Evolutionary conservation across 1,139 yeast genomes (phyloP).

Genomic region (Arxiozyma telluris): DNA sequence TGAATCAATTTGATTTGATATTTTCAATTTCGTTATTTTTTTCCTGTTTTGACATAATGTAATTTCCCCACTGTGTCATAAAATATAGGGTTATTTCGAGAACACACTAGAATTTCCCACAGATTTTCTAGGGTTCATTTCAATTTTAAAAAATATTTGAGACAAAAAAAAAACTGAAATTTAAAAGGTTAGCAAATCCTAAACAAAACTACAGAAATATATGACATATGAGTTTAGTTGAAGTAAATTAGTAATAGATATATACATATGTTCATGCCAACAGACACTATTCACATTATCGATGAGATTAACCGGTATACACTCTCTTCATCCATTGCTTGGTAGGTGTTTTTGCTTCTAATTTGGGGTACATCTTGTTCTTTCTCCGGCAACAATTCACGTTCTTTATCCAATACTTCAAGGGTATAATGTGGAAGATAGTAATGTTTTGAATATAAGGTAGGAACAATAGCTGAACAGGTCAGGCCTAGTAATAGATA

Average conservation of each 20-base stretch:
- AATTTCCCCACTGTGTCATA: too few relatives aligned
- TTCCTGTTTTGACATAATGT: too few relatives aligned
- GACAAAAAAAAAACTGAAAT: too few relatives aligned
- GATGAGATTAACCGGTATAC: constrained; percentile 23
- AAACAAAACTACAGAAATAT: not conserved
- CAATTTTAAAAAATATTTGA: too few relatives aligned
- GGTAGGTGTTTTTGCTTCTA: not conserved
- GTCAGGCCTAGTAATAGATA: constrained; percentile 20
- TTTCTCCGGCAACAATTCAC: not conserved
- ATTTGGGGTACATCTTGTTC: not conserved
- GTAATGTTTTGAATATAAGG: constrained; percentile 18
- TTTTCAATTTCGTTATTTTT: too few relatives aligned
- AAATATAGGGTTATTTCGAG: too few relatives aligned
- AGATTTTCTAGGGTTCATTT: too few relatives aligned
- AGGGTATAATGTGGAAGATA: constrained; percentile 2
- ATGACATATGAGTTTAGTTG: not conserved
- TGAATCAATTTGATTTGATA: too few relatives aligned
- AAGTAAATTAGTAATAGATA: too few relatives aligned
- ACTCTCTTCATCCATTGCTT: constrained; percentile 4
- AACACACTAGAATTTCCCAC: too few relatives aligned
- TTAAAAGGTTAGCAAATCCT: not conserved
- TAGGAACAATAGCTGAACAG: constrained; percentile 25
- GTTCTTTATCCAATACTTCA: constrained; percentile 2
- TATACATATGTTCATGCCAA: too few relatives aligned
- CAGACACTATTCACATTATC: constrained; percentile 13